These are phyloP conservation scores for Xylaria telfairii DNA, from an alignment of 495 filamentous ascomycete species.

Conservation along the genomic window DNA sequence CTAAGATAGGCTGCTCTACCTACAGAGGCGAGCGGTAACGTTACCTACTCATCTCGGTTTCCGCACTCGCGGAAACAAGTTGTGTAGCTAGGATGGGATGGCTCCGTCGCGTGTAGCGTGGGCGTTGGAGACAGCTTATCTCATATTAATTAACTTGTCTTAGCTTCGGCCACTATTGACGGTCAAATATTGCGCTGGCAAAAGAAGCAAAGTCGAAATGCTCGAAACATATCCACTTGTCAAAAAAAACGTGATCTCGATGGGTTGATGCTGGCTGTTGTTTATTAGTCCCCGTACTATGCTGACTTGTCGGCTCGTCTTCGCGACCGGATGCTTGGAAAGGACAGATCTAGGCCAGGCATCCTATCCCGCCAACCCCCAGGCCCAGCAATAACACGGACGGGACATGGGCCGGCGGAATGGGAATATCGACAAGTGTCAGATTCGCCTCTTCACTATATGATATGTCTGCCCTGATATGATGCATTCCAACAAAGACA, in stretches of 20 bases:
- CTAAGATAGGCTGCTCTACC: no score
- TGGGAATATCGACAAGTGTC: neutral
- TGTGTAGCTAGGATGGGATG: neutral
- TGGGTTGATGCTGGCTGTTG: neutral
- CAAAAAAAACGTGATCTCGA: neutral
- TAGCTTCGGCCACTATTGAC: slow-evolving; percentile 12
- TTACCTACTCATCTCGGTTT: neutral
- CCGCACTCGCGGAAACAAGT: neutral
- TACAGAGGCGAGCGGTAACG: no score
- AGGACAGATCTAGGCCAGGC: neutral
- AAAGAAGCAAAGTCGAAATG: neutral
- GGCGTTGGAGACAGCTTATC: slow-evolving; percentile 17
- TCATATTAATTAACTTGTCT: slow-evolving; percentile 24
- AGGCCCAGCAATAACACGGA: neutral
- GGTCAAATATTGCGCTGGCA: slow-evolving; percentile 1
- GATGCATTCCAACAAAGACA: neutral
- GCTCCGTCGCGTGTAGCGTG: slow-evolving; percentile 9
- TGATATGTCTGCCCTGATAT: slow-evolving; percentile 1
- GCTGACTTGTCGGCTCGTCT: neutral
- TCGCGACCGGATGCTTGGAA: neutral
- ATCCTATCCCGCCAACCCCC: neutral
- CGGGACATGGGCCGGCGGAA: slow-evolving; percentile 1
- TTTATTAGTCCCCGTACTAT: neutral
- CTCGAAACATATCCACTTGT: slow-evolving; percentile 21
- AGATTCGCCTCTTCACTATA: neutral